Percentiles rank a stretch among this genome's conserved stretches.
Conservation (phyloP, 495 filamentous ascomycete species). For the Choiromyces venosus region DNA sequence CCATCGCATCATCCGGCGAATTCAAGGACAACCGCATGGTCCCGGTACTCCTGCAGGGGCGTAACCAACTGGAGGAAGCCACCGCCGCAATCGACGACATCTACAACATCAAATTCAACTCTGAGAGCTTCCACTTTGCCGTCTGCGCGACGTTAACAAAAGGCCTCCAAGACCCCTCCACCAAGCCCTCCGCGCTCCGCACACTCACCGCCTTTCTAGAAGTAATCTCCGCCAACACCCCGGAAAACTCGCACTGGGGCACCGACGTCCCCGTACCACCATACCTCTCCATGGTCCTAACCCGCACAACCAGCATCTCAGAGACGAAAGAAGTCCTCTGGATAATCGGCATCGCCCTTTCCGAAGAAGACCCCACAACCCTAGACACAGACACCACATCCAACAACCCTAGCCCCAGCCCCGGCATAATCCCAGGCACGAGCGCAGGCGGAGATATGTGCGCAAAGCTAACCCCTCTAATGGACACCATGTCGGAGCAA, state of each 20-base stretch:
- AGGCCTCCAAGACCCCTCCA: conserved; percentile 56
- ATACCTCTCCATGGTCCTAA: conserved; percentile 38
- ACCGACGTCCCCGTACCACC: conserved; percentile 39
- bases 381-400: no score
- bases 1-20: conserved; percentile 54
- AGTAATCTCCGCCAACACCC: conserved; percentile 48
- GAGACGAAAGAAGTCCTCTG: conserved; percentile 41
- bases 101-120: conserved; percentile 57
- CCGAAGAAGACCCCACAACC: conserved; percentile 20
- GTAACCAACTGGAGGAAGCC: conserved; percentile 54
- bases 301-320: conserved; percentile 33
- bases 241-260: conserved; percentile 22
- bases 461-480: conserved; percentile 29
- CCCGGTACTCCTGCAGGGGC: conserved; percentile 53
- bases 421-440: no score
- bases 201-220: conserved; percentile 58
- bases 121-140: conserved; percentile 60
- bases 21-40: conserved; percentile 56
- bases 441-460: background rate
- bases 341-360: conserved; percentile 32
- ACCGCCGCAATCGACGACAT: conserved; percentile 55
- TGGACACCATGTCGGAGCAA: conserved; percentile 37
- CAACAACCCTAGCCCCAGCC: no score
- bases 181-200: conserved; percentile 52
- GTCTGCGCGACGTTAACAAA: conserved; percentile 56